Evolutionary conservation across 345 rosid species (phyloP).

Genomic region (Hypericum perforatum): DNA sequence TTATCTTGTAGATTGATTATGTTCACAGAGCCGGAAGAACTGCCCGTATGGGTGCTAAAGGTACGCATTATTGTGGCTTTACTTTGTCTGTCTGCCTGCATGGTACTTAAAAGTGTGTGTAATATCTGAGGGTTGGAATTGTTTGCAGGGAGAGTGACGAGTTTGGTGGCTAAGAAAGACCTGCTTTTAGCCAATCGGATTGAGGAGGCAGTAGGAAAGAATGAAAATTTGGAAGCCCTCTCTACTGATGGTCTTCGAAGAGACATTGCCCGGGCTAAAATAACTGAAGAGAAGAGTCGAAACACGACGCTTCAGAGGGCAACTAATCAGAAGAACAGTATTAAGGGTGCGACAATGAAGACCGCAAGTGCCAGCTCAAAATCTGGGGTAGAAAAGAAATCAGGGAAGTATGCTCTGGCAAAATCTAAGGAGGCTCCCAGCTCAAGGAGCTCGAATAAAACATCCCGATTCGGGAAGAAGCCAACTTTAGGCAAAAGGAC

Average conservation of each 20-base stretch:
- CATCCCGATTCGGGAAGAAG: slow-evolving; percentile 12
- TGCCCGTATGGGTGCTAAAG: slow-evolving; percentile 98
- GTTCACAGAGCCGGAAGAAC: slow-evolving; percentile 96
- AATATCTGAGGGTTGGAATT: too few relatives aligned
- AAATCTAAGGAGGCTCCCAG: slow-evolving; percentile 28
- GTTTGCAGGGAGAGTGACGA: slow-evolving; percentile 82
- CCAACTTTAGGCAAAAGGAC: slow-evolving; percentile 2
- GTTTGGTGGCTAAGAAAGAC: slow-evolving; percentile 64
- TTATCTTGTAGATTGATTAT: slow-evolving; percentile 63
- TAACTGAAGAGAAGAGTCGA: slow-evolving; percentile 53
- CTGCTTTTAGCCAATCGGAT: slow-evolving; percentile 47
- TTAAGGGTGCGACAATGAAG: slow-evolving; percentile 17
- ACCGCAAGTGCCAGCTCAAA: slow-evolving; percentile 16
- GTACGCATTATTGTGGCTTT: slow-evolving; percentile 20
- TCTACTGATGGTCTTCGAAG: slow-evolving; percentile 50
- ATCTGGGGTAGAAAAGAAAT: slow-evolving; percentile 22
- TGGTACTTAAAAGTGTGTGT: too few relatives aligned
- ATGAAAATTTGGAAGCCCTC: slow-evolving; percentile 76
- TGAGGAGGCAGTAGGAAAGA: slow-evolving; percentile 73
- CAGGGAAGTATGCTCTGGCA: slow-evolving; percentile 25
- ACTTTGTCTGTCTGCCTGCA: not conserved
- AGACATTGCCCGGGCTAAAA: slow-evolving; percentile 54
- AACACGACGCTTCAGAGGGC: slow-evolving; percentile 31
- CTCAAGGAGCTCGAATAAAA: slow-evolving; percentile 12
- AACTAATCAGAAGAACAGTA: slow-evolving; percentile 35